These are phyloP conservation scores for Odonthalia washingtoniensis DNA, from an alignment of 31 red algal genomes.

Conservation along the genomic window DNA sequence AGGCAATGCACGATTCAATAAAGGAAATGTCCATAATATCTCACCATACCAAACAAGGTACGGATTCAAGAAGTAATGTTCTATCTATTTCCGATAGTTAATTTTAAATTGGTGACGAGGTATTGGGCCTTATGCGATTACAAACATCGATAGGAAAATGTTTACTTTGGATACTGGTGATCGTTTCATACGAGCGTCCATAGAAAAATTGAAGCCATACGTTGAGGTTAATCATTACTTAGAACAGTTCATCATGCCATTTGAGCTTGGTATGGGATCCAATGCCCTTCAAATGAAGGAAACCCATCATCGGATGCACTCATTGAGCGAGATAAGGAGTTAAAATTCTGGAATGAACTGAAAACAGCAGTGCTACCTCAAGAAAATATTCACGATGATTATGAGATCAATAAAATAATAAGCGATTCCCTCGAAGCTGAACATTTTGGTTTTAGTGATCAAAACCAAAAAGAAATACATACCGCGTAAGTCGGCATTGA, in stretches of 20 bases:
- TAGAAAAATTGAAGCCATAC: not conserved
- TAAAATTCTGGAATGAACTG: not conserved
- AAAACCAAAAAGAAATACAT: too few relatives aligned
- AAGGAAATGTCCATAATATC: not conserved
- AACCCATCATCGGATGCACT: not conserved
- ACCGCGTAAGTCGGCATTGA: too few relatives aligned
- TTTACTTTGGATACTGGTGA: not conserved
- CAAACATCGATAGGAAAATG: not conserved
- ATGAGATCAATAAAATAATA: too few relatives aligned
- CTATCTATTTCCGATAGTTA: not conserved
- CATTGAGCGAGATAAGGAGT: not conserved
- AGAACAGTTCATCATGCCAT: not conserved
- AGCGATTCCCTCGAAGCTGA: too few relatives aligned
- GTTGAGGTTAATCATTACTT: not conserved
- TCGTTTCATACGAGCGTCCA: not conserved
- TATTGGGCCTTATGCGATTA: slow-evolving; percentile 1
- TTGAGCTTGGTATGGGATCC: not conserved
- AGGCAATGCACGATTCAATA: not conserved
- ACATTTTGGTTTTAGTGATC: too few relatives aligned
- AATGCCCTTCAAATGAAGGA: not conserved
- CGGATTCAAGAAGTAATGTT: not conserved
- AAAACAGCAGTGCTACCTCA: not conserved
- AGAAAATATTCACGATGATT: too few relatives aligned
- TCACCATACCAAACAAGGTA: not conserved
- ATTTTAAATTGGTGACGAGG: not conserved